Base-by-base conservation (phyloP, 2,329 filamentous ascomycete genomes). In the Penicillium sp. region DNA sequence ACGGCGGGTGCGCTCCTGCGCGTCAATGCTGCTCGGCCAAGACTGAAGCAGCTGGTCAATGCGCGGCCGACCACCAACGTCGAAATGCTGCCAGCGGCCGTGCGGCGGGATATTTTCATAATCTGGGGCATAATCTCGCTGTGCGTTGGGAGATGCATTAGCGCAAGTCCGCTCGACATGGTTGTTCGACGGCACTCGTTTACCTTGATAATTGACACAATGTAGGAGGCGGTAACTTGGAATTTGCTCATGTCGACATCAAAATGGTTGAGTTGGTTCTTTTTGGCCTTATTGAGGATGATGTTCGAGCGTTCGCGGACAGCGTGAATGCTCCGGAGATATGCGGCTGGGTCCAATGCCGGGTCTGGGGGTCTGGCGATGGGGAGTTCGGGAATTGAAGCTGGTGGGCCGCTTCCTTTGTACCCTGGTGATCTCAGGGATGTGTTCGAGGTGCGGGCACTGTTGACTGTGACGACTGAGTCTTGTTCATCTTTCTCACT, bases 131-230 rank as follows among this genome's bases (percentile, higher is more conserved):
- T 83, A 87, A 68, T 88, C 85, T 72, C 85, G 77, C 84, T 87
- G 64, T 42, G 29, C 3, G 12, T 33, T 11, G 9, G n/a, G 39
- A 19, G 35, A 31, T 9, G 40, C 40, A 50, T 44, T 25, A 53
- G 29, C 42, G 29, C 19, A 36, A 49, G 48, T 46, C 18, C 12
- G 41, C 9, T 36, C 31, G 7, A 49, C 5, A 35, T 37, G 34
- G 34, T 29, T 4, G 41, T 56, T 18, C 4, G 6, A 19, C 11
- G 14, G 41, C 51, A 48, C 12, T 29, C 14, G 11, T 53, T 58
- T 75, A 91, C 90, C 86, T 95, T 95, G 76, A 96, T 95, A 56
- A 96, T 92, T 34, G 87, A 85, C n/a, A 92, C 85, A 9, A 95
- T 87, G 67, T 95, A 95, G 37, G 80, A 80, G 12, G 91, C 89